Percentiles rank a stretch among this genome's conserved stretches.
These are phyloP conservation scores for Herpomyces periplanetae DNA, from an alignment of 2,329 filamentous ascomycete genomes.

Conservation along the genomic window DNA sequence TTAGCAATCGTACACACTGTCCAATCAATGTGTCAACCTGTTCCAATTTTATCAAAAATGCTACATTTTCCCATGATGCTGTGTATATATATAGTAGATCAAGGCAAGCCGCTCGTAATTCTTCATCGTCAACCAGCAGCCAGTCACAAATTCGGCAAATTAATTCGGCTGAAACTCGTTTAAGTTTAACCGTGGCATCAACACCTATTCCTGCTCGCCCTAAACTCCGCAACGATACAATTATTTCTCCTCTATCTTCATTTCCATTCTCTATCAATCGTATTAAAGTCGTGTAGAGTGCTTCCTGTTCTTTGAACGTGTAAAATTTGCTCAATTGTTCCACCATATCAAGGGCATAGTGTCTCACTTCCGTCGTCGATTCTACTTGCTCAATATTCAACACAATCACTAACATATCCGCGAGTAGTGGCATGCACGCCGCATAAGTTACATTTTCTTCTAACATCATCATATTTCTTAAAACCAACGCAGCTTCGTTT, in stretches of 20 bases:
- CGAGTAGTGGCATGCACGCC: constrained; percentile 28
- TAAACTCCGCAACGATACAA: constrained; percentile 40
- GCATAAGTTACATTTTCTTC: constrained; percentile 55
- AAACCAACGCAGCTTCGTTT: constrained; percentile 48
- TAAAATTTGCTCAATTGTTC: constrained; percentile 62
- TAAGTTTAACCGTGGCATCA: constrained; percentile 33
- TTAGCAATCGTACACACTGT: constrained; percentile 37
- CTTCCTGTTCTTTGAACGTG: constrained; percentile 25
- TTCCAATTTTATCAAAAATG: constrained; percentile 20
- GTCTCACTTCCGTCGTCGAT: constrained; percentile 40
- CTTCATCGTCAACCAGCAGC: constrained; percentile 52
- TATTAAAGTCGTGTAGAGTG: constrained; percentile 36
- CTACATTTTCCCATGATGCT: constrained; percentile 43
- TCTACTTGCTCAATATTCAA: constrained; percentile 34
- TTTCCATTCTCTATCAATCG: constrained; percentile 10
- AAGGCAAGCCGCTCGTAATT: constrained; percentile 47
- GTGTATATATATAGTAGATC: constrained; percentile 93
- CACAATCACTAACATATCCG: constrained; percentile 45
- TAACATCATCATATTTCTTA: constrained; percentile 85
- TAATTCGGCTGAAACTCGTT: constrained; percentile 21
- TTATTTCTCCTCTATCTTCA: constrained; percentile 41
- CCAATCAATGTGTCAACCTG: constrained; percentile 26
- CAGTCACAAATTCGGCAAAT: constrained; percentile 29
- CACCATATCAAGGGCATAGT: constrained; percentile 60
- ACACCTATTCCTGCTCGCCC: constrained; percentile 60